Base-by-base conservation (phyloP, 495 filamentous ascomycete species). In the Neurospora intermedia region DNA sequence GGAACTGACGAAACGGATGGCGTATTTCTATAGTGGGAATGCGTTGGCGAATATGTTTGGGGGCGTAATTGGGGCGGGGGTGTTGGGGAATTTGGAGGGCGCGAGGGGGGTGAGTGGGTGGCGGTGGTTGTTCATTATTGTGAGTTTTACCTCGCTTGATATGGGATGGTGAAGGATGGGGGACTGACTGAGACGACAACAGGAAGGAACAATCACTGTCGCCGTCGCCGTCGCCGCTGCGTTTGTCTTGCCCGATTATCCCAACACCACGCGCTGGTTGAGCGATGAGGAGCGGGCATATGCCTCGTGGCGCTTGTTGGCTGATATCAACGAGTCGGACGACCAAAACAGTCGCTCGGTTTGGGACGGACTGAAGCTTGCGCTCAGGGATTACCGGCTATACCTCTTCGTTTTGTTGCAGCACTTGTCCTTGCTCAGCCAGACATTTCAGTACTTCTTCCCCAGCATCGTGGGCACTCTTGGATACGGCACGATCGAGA, bases 21-120 rank as follows among this genome's bases (percentile, higher is more conserved):
- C 87, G n/a, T 87, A 85, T 79, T 88, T 89, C 73, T 90, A 89
- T 75, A 83, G 85, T 1, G 88, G 87, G 10, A 86, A 84, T 72
- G 84, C 85, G 0, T 73, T 90, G 2, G 86, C 88, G 42, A 88
- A 88, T 74, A 85, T 85, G 69, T 88, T 90, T 75, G 87, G 87
- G 13, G 88, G 88, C 2, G 79, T 91, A 10, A 83, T 91, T 18
- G 88, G 85, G 1, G 88, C 87, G 0, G 87, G 84, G 0, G 81
- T 86, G 4, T 74, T 87, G 31, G 80, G 77, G 8, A 83, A 82
- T 48, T 69, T 83, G 69, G 82, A 81, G 15, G 82, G 82, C 9
- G 76, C 78, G 4, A 77, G 78, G 20, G 83, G 82, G 10, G 80
- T 84, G 16, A 73, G 81, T 6, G 83, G 83, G 43, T 85, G 84